phyloP scores from a whole-genome alignment of 192 early-diverging fungal genomes.

The Linnemannia elongata region DNA sequence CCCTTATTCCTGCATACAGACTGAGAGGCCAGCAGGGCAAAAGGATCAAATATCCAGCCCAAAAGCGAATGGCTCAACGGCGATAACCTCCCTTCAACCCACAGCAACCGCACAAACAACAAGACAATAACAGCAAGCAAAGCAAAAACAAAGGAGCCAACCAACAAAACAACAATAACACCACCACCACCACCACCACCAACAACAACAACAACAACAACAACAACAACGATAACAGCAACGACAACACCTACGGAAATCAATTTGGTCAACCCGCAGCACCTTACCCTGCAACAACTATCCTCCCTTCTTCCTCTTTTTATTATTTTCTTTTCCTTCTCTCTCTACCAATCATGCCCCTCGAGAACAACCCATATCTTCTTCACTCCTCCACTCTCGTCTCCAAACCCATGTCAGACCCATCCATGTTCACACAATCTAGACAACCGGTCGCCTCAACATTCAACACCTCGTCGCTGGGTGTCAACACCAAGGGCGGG shows the following conservation, averaged over 20 bases:
- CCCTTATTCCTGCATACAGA: slow-evolving; percentile 3
- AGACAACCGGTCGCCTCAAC: neutral
- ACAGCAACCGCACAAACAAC: neutral
- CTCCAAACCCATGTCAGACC: neutral
- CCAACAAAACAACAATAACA: slow-evolving; percentile 6
- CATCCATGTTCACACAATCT: neutral
- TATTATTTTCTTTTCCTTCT: neutral
- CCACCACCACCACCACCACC: too few relatives aligned
- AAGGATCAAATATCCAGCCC: slow-evolving; percentile 5
- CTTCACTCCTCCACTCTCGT: neutral
- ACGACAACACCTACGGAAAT: neutral
- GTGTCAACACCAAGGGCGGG: neutral
- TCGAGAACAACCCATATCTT: neutral
- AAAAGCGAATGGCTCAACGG: slow-evolving; percentile 12
- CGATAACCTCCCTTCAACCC: neutral
- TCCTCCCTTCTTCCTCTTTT: neutral
- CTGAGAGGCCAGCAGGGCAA: slow-evolving; percentile 3
- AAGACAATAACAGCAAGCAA: neutral
- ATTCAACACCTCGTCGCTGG: neutral
- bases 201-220: neutral
- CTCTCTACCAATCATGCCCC: neutral
- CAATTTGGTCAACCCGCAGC: neutral
- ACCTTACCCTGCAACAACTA: neutral
- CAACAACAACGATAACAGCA: neutral
- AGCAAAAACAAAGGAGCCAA: slow-evolving; percentile 8